Percentiles rank a stretch among this genome's conserved stretches.
phyloP scores from a whole-genome alignment of 306 rosid genomes.

The Cicer judaicum region DNA sequence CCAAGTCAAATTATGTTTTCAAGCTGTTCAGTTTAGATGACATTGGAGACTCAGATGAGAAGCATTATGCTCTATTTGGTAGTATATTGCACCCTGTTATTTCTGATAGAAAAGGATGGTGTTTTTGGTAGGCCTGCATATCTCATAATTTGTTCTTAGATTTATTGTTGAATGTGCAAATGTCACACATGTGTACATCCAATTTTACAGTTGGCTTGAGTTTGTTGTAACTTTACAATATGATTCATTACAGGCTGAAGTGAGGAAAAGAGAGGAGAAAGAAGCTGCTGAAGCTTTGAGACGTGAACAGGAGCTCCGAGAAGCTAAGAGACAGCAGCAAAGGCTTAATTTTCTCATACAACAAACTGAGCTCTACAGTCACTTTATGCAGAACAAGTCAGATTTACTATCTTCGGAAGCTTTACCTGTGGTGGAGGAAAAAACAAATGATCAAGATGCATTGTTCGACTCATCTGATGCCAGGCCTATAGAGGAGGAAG shows the following conservation, averaged over 20 bases:
- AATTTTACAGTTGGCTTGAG: neutral
- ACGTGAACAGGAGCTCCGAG: conserved; percentile 95
- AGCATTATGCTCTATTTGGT: conserved; percentile 25
- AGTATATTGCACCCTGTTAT: conserved; percentile 25
- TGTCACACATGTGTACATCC: conserved; percentile 14
- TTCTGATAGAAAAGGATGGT: neutral
- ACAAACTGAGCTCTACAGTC: conserved; percentile 94
- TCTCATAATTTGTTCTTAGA: conserved; percentile 18
- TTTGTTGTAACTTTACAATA: conserved; percentile 35
- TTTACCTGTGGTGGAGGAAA: conserved; percentile 60
- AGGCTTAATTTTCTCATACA: conserved; percentile 95
- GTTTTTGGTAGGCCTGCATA: conserved; percentile 23
- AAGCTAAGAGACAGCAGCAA: conserved; percentile 97
- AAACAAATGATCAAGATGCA: conserved; percentile 57
- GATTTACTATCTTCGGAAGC: conserved; percentile 69
- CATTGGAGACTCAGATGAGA: conserved; percentile 33
- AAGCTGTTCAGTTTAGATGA: conserved; percentile 33
- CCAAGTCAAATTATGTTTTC: neutral
- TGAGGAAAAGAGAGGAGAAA: conserved; percentile 89
- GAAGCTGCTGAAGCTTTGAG: conserved; percentile 98
- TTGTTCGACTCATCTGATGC: conserved; percentile 52
- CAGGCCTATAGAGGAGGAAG: conserved; percentile 67
- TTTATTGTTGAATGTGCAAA: conserved; percentile 22
- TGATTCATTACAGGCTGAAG: conserved; percentile 68
- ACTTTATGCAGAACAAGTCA: conserved; percentile 95